Conservation (phyloP, 345 rosid genomes). For the Pistacia vera region DNA sequence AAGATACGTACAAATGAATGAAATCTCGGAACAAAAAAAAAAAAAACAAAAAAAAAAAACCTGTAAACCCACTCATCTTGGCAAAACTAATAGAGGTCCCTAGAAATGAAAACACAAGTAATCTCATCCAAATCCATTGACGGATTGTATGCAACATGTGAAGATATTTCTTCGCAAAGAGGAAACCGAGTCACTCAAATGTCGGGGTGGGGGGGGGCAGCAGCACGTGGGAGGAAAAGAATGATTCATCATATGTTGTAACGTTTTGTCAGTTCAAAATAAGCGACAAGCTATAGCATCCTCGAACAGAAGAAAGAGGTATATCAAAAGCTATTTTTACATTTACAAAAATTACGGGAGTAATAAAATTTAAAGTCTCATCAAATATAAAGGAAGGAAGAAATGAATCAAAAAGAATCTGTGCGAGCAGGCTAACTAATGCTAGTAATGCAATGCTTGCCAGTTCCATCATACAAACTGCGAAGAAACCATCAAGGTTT, state of each 20-base stretch:
- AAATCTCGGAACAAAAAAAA: too few species aligned
- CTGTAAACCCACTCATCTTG: too few species aligned
- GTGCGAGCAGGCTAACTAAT: neutral
- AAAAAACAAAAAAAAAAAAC: too few species aligned
- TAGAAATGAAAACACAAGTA: too few species aligned
- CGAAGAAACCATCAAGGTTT: neutral
- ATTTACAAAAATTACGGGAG: neutral
- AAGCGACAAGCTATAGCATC: neutral
- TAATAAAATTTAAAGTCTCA: neutral
- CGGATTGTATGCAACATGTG: too few species aligned
- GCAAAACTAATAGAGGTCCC: too few species aligned
- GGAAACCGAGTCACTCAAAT: neutral
- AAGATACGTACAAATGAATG: too few species aligned
- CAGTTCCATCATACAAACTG: neutral
- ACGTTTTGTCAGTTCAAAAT: neutral
- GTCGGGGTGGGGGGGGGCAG: too few species aligned
- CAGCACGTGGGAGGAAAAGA: neutral
- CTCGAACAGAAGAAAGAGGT: neutral
- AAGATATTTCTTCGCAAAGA: too few species aligned
- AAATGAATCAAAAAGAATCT: neutral
- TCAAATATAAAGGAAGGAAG: neutral
- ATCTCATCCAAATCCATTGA: too few species aligned
- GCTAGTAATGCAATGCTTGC: neutral
- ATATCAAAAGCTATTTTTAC: neutral
- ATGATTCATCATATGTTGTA: neutral